These are phyloP conservation scores for Ganoderma boninense DNA, from an alignment of 1,284 basidiomycete species.

Conservation along the genomic window DNA sequence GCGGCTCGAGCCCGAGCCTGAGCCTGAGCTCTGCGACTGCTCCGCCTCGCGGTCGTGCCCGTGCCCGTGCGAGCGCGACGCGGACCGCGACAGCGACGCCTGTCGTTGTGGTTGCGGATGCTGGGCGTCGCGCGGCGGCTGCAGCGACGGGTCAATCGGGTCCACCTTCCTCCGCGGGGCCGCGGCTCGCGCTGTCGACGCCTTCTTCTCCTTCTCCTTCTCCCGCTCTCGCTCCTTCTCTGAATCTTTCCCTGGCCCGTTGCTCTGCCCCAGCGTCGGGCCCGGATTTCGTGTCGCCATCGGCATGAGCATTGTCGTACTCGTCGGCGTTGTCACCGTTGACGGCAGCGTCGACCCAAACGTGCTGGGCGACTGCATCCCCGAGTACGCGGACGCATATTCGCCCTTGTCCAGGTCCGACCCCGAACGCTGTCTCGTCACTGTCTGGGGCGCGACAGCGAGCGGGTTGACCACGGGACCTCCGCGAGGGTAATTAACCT, in stretches of 20 bases:
- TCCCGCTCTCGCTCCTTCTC: not conserved
- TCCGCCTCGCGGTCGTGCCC: not conserved
- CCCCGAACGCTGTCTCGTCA: not conserved
- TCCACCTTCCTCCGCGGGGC: conserved; percentile 22
- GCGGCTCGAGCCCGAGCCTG: conserved; percentile 6
- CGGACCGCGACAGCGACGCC: not conserved
- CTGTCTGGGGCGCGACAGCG: not conserved
- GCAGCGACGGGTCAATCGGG: conserved; percentile 28
- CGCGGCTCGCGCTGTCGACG: not conserved
- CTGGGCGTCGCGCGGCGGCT: conserved; percentile 10
- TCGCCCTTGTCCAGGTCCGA: conserved; percentile 1
- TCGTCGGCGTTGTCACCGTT: conserved; percentile 20
- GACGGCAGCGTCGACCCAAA: conserved; percentile 11
- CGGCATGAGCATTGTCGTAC: conserved; percentile 21
- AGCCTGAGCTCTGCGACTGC: not conserved
- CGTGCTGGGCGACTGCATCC: conserved; percentile 1
- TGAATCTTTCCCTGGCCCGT: not conserved
- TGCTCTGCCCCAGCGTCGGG: not conserved
- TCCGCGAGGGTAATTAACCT: not conserved
- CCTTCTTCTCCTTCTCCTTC: not conserved
- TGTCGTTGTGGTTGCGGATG: not conserved
- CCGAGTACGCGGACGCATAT: not conserved
- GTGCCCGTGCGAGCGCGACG: conserved; percentile 1
- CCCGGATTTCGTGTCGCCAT: not conserved
- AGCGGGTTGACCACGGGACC: not conserved